These are phyloP conservation scores for Penicillium sp. DNA, from an alignment of 2,329 filamentous ascomycete species.

Conservation along the genomic window DNA sequence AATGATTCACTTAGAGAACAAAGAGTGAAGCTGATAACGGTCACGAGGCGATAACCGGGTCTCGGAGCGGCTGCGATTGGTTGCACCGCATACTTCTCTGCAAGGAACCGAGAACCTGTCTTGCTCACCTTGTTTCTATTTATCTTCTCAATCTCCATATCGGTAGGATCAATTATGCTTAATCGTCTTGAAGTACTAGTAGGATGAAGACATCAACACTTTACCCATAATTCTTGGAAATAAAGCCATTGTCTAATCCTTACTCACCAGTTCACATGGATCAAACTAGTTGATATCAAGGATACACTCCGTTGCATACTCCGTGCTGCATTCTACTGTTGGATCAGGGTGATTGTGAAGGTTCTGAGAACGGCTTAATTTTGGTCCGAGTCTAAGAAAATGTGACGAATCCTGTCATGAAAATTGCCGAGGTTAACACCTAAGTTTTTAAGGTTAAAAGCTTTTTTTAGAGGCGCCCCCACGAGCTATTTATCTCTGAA, in stretches of 20 bases:
- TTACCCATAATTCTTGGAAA: background rate
- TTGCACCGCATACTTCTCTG: background rate
- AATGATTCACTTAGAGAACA: slow-evolving; percentile 1
- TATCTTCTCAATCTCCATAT: background rate
- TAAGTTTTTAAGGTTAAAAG: background rate
- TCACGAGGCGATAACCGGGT: slow-evolving; percentile 3
- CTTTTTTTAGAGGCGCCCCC: background rate
- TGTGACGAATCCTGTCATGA: background rate
- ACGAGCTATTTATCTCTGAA: background rate
- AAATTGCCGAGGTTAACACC: background rate
- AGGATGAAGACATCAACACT: background rate
- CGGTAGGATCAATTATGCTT: background rate
- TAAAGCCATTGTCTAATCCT: background rate
- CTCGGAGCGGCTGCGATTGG: background rate
- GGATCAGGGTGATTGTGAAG: background rate
- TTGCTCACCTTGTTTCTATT: background rate
- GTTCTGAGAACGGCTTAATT: background rate
- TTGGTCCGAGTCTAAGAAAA: background rate
- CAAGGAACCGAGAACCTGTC: background rate
- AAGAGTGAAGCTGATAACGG: slow-evolving; percentile 4
- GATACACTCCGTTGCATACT: background rate
- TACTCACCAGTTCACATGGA: background rate
- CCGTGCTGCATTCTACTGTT: background rate
- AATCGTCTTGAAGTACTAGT: background rate
- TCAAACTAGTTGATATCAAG: background rate